Base-by-base conservation (phyloP, 116 monocot genomes). In the Iris pallida region DNA sequence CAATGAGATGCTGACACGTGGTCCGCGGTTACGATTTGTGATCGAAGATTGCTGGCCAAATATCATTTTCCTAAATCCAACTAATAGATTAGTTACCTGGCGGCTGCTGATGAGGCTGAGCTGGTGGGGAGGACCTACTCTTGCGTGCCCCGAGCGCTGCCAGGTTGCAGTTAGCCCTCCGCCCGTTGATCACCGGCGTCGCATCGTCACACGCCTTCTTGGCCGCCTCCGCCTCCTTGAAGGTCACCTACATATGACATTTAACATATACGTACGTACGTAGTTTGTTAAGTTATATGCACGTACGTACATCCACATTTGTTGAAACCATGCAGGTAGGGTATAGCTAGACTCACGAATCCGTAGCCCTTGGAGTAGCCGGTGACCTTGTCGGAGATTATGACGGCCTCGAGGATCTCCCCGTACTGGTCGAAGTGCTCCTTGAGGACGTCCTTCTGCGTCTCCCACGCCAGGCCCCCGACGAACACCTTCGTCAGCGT, bases 141-240 rank as follows among this genome's bases (percentile, higher is more conserved):
- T 76, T 78, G 42, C 77, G 63, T 15, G 94, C 87, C 12, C 94
- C 94, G 16, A 94, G 81, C 2, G 83, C 90, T 0, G 94, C 94
- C 14, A 94, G 79, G 75, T 94, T 94, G 69, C 94, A 94, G 75
- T 94, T 94, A 18, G 90, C 83, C 61, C 84, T 74, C 44, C 94
- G 83, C 7, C 94, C 85, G 61, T 85, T 90, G 81, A 94, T 94
- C 43, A 81, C 68, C 16, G 94, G 94, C 19, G 90, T 81, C 8
- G 87, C 72, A 60, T 88, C 94, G 77, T 88, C 90, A 59, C 94
- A 94, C 1, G 90, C 94, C 81, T 88, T 90, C 87, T 77, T 88
- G 30, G 94, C 94, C 45, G 81, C 82, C 20, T 94, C 94, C 4
- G 88, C 81, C 53, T 94, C 85, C 79, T 81, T 88, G 53, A 94